A percentile compares a stretch with the other conserved stretches of the same genome.
phyloP scores from a whole-genome alignment of 1,284 basidiomycete species.

The Puccinia coronata region DNA sequence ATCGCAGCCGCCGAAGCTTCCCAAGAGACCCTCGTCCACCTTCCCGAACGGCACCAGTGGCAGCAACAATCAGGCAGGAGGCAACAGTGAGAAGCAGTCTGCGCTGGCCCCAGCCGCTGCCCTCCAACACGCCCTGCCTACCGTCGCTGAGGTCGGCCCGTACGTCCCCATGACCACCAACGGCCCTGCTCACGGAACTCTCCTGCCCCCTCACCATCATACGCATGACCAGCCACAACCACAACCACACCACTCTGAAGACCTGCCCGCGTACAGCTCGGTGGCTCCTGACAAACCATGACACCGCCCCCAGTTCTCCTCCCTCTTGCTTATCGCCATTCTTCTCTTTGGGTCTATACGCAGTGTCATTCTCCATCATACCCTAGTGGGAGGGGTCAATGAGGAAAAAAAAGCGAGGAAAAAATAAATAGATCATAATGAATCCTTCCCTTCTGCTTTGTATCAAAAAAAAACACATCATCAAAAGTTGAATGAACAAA shows the following conservation, averaged over 20 bases:
- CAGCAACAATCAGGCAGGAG: slow-evolving; percentile 4
- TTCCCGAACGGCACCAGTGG: not conserved
- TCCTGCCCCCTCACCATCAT: not conserved
- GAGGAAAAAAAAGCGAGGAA: too few relatives aligned
- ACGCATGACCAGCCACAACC: not conserved
- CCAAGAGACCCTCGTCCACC: not conserved
- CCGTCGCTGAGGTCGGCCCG: slow-evolving; percentile 20
- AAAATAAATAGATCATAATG: too few relatives aligned
- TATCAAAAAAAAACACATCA: too few relatives aligned
- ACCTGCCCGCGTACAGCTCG: slow-evolving; percentile 20
- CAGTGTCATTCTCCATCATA: not conserved
- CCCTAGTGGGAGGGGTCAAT: too few relatives aligned
- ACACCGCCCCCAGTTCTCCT: not conserved
- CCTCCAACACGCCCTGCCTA: slow-evolving; percentile 5
- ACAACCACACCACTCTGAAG: not conserved
- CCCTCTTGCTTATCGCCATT: not conserved
- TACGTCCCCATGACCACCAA: slow-evolving; percentile 24
- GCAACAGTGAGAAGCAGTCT: not conserved
- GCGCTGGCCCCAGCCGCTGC: not conserved
- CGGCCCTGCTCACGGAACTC: slow-evolving; percentile 17
- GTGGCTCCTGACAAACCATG: not conserved
- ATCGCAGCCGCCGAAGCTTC: slow-evolving; percentile 15
- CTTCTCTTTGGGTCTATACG: not conserved
- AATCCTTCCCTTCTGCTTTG: too few relatives aligned
- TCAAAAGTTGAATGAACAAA: too few relatives aligned